Base-by-base conservation (phyloP, 1,284 basidiomycete species). In the Ustilago trichophora region DNA sequence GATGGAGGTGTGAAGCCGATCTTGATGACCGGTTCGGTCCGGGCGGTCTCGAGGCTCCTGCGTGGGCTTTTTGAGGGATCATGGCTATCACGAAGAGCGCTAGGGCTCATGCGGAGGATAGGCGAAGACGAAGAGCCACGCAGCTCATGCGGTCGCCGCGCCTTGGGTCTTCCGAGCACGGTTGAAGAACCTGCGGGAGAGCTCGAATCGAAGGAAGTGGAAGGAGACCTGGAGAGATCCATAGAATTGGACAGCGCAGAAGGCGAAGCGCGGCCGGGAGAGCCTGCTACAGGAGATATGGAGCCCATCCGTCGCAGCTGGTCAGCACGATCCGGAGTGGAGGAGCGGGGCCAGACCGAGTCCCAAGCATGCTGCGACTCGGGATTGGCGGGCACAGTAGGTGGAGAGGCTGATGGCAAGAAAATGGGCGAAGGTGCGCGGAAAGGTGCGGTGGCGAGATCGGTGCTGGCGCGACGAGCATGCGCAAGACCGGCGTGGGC, bases 311-410 rank as follows among this genome's bases (percentile, higher is more conserved):
- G 37, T 32, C 63, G 55, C 32, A 56, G 34, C 47, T 66, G 46
- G 32, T 73, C 54, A 16, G 59, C 33, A 24, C 54, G 58, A 27
- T 65, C 66, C 6, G 56, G 59, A 25, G 57, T 68, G 6, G 64
- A 66, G 3, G 65, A 62, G 21, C 63, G 46, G 7, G 72, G 72
- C 74, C 74, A 76, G n/a, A 76, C 51, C 11, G 74, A 74, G 46
- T 76, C 74, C 58, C 69, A 69, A 36, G 58, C 56, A 41, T 72
- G 69, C 40, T 76, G 60, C 12, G 72, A 47, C 33, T 72, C 72
- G 7, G 60, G 56, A 34, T 72, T 74, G 33, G 42, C 27, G 19
- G 71, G 58, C 1, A 27, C 45, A 8, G 64, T 27, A 11, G 55
- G 57, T n/a, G 57, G 64, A 19, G 57, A 63, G 11, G 57, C 32